A percentile compares a stretch with the other conserved stretches of the same genome.
Evolutionary conservation across 1,139 yeast genomes (phyloP).

Genomic region (Magnusiomyces tetraspermus): DNA sequence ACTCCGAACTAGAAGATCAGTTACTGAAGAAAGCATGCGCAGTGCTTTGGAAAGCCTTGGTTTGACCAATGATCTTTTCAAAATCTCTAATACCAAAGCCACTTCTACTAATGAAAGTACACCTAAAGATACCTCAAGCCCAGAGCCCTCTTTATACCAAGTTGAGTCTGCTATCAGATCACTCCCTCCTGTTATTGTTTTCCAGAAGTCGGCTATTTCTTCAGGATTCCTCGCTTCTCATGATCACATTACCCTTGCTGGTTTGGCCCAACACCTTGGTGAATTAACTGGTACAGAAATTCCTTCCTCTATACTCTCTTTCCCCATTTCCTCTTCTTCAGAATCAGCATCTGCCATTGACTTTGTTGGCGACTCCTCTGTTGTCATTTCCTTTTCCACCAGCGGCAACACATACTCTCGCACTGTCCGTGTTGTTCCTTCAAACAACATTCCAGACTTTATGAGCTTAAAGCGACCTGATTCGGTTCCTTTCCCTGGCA

Average conservation of each 20-base stretch:
- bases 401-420: slow-evolving; percentile 13
- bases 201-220: slow-evolving; percentile 6
- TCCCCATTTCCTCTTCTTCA: slow-evolving; percentile 7
- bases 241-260: slow-evolving; percentile 13
- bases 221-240: neutral
- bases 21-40: slow-evolving; percentile 9
- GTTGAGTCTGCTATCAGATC: slow-evolving; percentile 20
- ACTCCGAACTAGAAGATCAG: slow-evolving; percentile 8
- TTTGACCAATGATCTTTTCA: slow-evolving; percentile 11
- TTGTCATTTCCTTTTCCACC: slow-evolving; percentile 14
- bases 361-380: slow-evolving; percentile 18
- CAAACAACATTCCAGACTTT: slow-evolving; percentile 9
- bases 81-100: slow-evolving; percentile 7
- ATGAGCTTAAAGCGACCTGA: slow-evolving; percentile 13
- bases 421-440: slow-evolving; percentile 12
- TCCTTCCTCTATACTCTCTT: slow-evolving; percentile 9
- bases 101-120: neutral
- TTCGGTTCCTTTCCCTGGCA: slow-evolving; percentile 15
- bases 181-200: slow-evolving; percentile 20
- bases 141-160: slow-evolving; percentile 10
- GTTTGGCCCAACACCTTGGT: slow-evolving; percentile 18
- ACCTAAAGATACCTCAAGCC: neutral
- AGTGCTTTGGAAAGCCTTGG: slow-evolving; percentile 12
- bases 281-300: slow-evolving; percentile 18
- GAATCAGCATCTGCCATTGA: slow-evolving; percentile 15